Evolutionary conservation across 129 eudicot genomes (phyloP).

Genomic region (Apium graveolens): DNA sequence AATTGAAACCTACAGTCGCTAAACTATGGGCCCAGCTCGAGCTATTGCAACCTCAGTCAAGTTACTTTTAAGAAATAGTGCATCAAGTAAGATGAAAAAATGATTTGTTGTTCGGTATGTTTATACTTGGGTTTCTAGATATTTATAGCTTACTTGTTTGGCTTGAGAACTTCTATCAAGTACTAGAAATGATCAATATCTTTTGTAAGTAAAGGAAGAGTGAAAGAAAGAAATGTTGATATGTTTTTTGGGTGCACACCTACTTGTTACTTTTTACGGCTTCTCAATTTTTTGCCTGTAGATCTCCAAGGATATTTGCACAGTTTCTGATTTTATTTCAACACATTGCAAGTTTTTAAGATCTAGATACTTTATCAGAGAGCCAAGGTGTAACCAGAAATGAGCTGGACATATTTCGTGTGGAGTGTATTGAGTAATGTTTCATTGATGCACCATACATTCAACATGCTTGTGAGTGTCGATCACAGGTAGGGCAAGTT

Average conservation of each 20-base stretch:
- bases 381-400: not conserved
- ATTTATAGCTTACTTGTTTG: not conserved
- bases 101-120: not conserved
- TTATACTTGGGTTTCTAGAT: not conserved
- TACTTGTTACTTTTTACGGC: not conserved
- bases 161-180: not conserved
- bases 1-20: slow-evolving; percentile 56
- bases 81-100: not conserved
- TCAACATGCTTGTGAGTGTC: not conserved
- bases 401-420: not conserved
- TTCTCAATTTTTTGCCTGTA: not conserved
- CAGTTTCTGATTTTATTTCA: no score
- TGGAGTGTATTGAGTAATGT: no score
- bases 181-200: not conserved
- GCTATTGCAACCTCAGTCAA: slow-evolving; percentile 66
- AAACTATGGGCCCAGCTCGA: slow-evolving; percentile 84
- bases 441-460: not conserved
- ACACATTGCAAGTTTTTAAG: no score
- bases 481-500: not conserved
- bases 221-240: not conserved
- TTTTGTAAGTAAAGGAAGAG: not conserved
- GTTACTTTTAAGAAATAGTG: slow-evolving; percentile 49
- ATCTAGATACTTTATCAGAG: not conserved
- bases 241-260: not conserved
- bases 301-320: no score